Conservation (phyloP, 2,329 filamentous ascomycete genomes). For the Talaromyces islandicus region DNA sequence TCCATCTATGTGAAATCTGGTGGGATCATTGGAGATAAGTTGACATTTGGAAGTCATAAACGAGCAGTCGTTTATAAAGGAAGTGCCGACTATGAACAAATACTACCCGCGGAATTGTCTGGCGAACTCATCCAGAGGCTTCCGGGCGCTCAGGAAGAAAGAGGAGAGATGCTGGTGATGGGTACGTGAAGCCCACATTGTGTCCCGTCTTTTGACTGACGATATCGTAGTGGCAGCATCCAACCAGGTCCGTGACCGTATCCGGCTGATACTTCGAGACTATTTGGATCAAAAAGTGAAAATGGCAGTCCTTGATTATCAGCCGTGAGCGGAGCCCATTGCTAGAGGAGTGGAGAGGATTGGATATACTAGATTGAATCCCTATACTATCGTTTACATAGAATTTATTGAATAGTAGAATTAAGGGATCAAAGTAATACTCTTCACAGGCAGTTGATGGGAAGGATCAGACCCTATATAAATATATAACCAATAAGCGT, state of each 20-base stretch:
- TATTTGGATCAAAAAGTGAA: neutral
- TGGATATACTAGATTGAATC: no score
- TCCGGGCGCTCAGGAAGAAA: neutral
- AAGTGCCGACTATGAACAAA: slow-evolving; percentile 14
- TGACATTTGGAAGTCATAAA: slow-evolving; percentile 16
- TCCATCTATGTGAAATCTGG: slow-evolving; percentile 17
- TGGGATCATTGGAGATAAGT: slow-evolving; percentile 13
- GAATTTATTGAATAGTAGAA: no score
- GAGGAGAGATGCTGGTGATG: slow-evolving; percentile 14
- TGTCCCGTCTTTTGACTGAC: neutral
- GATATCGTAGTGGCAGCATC: neutral
- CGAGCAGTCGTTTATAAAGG: slow-evolving; percentile 17
- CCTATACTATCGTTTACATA: no score
- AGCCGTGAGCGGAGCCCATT: neutral
- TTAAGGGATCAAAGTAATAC: no score
- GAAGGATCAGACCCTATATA: no score
- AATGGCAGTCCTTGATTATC: neutral
- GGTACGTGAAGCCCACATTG: slow-evolving; percentile 7
- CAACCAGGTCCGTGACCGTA: neutral
- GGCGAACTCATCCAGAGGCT: slow-evolving; percentile 16
- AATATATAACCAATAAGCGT: no score
- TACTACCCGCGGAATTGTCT: slow-evolving; percentile 17
- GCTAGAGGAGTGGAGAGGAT: no score
- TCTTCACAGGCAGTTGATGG: no score
- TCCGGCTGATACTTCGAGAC: neutral